A percentile compares a stretch with the other conserved stretches of the same genome.
Conservation (phyloP, 257 asterid genomes). For the Handroanthus guayacan region DNA sequence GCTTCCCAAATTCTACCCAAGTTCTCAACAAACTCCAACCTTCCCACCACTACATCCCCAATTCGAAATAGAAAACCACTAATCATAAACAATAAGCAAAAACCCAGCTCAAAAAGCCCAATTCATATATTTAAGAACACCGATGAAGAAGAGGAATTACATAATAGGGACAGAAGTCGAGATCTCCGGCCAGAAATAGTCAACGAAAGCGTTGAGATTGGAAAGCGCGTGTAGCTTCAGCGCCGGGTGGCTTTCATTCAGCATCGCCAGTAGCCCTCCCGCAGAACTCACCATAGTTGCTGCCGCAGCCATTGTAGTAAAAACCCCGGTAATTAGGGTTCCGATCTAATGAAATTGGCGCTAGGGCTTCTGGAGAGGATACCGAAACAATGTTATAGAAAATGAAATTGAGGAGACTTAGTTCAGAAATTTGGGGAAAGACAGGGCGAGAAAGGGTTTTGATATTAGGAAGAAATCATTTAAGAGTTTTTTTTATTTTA, state of each 20-base stretch:
- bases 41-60: constrained; percentile 4
- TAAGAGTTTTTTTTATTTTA: constrained; percentile 2
- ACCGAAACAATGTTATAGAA: neutral
- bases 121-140: neutral
- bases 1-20: constrained; percentile 7
- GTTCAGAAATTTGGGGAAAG: neutral
- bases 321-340: constrained; percentile 14
- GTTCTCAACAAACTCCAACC: neutral
- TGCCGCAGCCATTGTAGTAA: constrained; percentile 52
- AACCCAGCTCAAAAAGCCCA: constrained; percentile 9
- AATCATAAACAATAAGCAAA: neutral
- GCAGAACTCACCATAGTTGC: constrained; percentile 91
- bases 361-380: constrained; percentile 15
- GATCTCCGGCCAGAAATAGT: constrained; percentile 94
- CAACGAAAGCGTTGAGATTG: constrained; percentile 79
- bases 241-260: constrained; percentile 78
- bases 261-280: constrained; percentile 92
- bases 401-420: neutral
- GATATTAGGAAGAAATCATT: neutral
- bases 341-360: constrained; percentile 30
- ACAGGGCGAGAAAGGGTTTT: constrained; percentile 14
- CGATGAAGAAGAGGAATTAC: constrained; percentile 41
- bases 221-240: constrained; percentile 87
- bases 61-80: neutral
- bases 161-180: constrained; percentile 81